phyloP scores from a whole-genome alignment of 768 basidiomycete species.

The Suillus subalutaceus region DNA sequence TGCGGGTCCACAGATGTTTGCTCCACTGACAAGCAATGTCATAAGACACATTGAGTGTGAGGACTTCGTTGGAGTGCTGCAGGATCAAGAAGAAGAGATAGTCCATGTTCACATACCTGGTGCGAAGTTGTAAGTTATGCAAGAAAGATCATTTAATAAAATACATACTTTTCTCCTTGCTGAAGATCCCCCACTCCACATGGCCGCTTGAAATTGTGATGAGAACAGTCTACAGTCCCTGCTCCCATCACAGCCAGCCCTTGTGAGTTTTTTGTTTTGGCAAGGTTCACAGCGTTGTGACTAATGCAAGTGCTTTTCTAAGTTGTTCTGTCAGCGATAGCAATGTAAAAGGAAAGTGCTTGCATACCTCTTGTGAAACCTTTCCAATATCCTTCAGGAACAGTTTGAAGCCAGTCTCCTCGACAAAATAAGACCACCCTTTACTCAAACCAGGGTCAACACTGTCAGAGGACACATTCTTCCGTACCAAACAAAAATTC shows the following conservation, averaged over 20 bases:
- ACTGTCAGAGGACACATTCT: slow-evolving; percentile 15
- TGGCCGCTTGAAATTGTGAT: slow-evolving; percentile 16
- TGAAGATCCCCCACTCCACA: slow-evolving; percentile 20
- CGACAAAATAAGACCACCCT: slow-evolving; percentile 31
- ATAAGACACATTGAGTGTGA: slow-evolving; percentile 16
- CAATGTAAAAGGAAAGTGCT: no score
- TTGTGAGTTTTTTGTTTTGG: not conserved
- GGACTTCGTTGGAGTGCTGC: not conserved
- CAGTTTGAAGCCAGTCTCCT: slow-evolving; percentile 6
- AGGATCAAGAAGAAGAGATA: slow-evolving; percentile 14
- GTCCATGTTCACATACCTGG: slow-evolving; percentile 23
- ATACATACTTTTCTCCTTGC: slow-evolving; percentile 18
- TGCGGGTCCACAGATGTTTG: slow-evolving; percentile 8
- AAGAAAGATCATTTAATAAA: not conserved
- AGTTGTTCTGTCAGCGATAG: no score
- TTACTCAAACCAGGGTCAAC: slow-evolving; percentile 26
- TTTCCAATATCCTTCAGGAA: no score
- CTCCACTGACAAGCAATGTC: slow-evolving; percentile 23
- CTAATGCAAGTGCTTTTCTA: slow-evolving; percentile 20
- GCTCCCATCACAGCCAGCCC: not conserved
- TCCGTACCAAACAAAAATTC: slow-evolving; percentile 27
- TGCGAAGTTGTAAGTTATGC: not conserved
- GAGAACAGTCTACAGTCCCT: not conserved
- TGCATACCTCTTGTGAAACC: no score
- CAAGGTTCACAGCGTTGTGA: slow-evolving; percentile 7